Conservation (phyloP, 2,329 filamentous ascomycete species). For the Meredithiella fracta region DNA sequence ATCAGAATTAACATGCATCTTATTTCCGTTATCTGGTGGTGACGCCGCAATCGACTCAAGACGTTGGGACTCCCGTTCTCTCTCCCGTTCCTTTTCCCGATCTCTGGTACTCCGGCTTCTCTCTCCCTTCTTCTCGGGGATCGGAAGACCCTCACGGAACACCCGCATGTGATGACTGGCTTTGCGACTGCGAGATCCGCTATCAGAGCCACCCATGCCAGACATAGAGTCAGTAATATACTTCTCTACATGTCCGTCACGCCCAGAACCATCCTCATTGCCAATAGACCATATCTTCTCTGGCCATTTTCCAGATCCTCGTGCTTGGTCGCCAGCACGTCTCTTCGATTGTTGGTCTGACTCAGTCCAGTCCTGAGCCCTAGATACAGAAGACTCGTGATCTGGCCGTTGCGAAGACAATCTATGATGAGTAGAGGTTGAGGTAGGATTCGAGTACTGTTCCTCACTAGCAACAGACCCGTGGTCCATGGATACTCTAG, state of each 20-base stretch:
- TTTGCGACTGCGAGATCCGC: conserved; percentile 42
- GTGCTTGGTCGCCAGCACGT: neutral
- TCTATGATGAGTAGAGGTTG: neutral
- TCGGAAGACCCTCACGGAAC: conserved; percentile 47
- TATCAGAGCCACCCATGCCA: conserved; percentile 37
- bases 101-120: conserved; percentile 12
- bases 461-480: neutral
- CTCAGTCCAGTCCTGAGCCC: conserved; percentile 1
- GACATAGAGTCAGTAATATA: conserved; percentile 46
- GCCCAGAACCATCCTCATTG: conserved; percentile 24
- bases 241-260: conserved; percentile 44
- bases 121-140: conserved; percentile 42
- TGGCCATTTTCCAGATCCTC: conserved; percentile 21
- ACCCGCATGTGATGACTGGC: conserved; percentile 50
- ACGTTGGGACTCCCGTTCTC: neutral
- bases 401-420: neutral
- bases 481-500: conserved; percentile 5
- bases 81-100: conserved; percentile 8
- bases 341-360: conserved; percentile 3
- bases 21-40: conserved; percentile 1
- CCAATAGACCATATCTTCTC: conserved; percentile 52
- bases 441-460: neutral
- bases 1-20: neutral
- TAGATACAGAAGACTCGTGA: conserved; percentile 1
- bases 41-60: conserved; percentile 8